phyloP scores from a whole-genome alignment of 2,329 filamentous ascomycete genomes.

The Calycina herbarum region DNA sequence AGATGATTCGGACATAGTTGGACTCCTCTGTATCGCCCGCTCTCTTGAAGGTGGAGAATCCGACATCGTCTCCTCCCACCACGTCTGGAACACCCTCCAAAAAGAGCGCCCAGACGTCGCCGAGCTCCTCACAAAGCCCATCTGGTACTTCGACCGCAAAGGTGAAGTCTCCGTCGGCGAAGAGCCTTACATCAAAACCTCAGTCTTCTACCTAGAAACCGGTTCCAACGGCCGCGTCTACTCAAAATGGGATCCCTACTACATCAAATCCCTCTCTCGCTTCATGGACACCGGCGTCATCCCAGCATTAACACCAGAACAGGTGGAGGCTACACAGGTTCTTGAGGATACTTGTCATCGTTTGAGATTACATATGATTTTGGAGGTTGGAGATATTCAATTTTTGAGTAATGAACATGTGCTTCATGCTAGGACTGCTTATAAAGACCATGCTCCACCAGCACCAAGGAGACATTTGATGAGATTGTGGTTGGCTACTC shows the following conservation, averaged over 20 bases:
- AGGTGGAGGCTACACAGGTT: slow-evolving; percentile 66
- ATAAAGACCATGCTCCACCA: slow-evolving; percentile 69
- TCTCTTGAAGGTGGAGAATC: slow-evolving; percentile 81
- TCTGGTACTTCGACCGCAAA: slow-evolving; percentile 93
- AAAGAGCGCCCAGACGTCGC: slow-evolving; percentile 75
- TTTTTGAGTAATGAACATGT: slow-evolving; percentile 81
- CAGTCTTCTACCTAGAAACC: slow-evolving; percentile 76
- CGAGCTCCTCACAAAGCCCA: slow-evolving; percentile 69
- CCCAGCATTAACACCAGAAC: slow-evolving; percentile 68
- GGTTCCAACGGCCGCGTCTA: slow-evolving; percentile 67
- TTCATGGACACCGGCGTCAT: slow-evolving; percentile 74
- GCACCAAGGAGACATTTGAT: slow-evolving; percentile 75
- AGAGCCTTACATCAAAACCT: slow-evolving; percentile 70
- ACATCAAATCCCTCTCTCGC: slow-evolving; percentile 70
- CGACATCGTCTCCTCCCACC: slow-evolving; percentile 75
- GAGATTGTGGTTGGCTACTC: slow-evolving; percentile 80
- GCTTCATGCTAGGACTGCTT: slow-evolving; percentile 78
- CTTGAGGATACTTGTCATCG: slow-evolving; percentile 75
- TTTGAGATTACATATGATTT: slow-evolving; percentile 77
- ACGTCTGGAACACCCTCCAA: slow-evolving; percentile 80
- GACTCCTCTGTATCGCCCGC: slow-evolving; percentile 76
- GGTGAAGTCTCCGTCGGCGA: slow-evolving; percentile 75
- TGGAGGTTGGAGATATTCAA: slow-evolving; percentile 86
- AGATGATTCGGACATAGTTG: slow-evolving; percentile 81
- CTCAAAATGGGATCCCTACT: slow-evolving; percentile 91